These are phyloP conservation scores for Urtica urens DNA, from an alignment of 306 rosid species.

Conservation along the genomic window DNA sequence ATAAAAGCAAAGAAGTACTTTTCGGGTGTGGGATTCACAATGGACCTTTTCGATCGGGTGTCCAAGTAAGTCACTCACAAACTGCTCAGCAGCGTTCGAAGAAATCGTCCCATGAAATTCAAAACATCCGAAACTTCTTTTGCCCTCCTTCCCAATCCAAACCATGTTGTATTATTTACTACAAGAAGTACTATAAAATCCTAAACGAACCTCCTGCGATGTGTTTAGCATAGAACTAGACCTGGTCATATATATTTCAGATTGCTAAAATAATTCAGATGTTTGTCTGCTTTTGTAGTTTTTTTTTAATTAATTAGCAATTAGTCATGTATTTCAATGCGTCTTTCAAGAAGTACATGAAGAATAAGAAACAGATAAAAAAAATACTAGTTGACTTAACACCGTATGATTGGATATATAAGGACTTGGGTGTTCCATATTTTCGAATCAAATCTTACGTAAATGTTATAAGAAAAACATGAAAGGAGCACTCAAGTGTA, in stretches of 20 bases:
- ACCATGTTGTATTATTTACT: conserved; percentile 21
- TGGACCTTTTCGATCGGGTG: conserved; percentile 11
- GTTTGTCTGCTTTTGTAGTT: no score
- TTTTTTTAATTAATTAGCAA: no score
- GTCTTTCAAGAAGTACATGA: no score
- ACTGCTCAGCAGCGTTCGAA: conserved; percentile 7
- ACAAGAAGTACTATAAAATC: conserved; percentile 10
- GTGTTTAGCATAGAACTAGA: background rate
- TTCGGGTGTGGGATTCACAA: conserved; percentile 22
- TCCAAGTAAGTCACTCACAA: conserved; percentile 11
- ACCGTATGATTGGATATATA: no score
- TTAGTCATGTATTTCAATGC: no score
- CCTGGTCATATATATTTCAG: background rate
- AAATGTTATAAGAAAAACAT: no score
- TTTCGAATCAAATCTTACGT: no score
- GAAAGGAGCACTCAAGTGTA: no score
- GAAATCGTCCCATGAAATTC: conserved; percentile 11
- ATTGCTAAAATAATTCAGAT: no score
- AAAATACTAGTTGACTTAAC: no score
- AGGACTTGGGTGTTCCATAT: no score
- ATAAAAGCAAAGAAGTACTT: conserved; percentile 21
- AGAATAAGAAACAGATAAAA: no score
- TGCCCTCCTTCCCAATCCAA: conserved; percentile 15
- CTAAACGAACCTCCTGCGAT: conserved; percentile 9
- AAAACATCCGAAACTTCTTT: conserved; percentile 23